These are phyloP conservation scores for Backusella parvicylindrica DNA, from an alignment of 192 early-diverging fungal genomes.

Conservation along the genomic window DNA sequence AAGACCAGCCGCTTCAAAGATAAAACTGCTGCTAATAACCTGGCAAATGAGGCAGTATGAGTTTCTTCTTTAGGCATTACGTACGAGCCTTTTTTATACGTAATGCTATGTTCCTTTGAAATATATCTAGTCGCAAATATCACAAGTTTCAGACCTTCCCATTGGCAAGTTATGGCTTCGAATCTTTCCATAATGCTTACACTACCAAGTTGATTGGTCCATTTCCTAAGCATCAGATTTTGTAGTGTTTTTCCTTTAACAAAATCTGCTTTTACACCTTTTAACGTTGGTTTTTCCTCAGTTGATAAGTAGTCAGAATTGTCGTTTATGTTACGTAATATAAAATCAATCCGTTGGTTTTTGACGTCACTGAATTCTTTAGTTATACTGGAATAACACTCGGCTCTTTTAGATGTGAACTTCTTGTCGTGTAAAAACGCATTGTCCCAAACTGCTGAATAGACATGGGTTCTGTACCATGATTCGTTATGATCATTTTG, in stretches of 20 bases:
- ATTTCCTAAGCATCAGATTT: background rate
- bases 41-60: background rate
- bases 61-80: background rate
- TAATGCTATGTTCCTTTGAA: background rate
- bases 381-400: background rate
- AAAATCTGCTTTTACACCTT: background rate
- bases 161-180: constrained; percentile 1
- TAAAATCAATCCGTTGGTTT: background rate
- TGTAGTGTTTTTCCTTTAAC: background rate
- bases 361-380: background rate
- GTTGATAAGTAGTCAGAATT: background rate
- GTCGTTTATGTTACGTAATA: background rate
- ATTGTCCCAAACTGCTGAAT: background rate
- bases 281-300: background rate
- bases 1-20: background rate
- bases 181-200: background rate
- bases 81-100: background rate
- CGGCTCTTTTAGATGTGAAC: background rate
- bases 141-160: background rate
- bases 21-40: background rate
- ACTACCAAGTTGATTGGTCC: background rate
- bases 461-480: background rate
- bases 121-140: background rate
- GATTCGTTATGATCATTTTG: background rate
- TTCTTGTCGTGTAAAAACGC: background rate